These are phyloP conservation scores for Pholiota microspora DNA, from an alignment of 768 basidiomycete species.

Conservation along the genomic window DNA sequence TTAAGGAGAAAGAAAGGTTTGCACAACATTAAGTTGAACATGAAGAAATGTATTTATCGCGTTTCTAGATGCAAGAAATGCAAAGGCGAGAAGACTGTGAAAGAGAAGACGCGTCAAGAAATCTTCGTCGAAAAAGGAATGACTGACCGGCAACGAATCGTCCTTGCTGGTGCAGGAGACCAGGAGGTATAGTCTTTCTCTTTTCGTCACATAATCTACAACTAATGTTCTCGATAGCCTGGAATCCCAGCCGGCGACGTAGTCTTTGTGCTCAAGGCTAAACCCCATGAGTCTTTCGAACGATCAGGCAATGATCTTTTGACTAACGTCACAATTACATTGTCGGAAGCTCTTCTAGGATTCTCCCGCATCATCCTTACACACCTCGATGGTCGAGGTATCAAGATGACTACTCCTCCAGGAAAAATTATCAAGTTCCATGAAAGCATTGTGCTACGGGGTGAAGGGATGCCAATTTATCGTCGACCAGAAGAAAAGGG, in stretches of 20 bases:
- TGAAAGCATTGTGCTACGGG: slow-evolving; percentile 70
- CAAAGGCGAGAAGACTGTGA: slow-evolving; percentile 79
- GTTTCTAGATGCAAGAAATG: slow-evolving; percentile 87
- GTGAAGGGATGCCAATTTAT: slow-evolving; percentile 89
- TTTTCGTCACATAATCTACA: not conserved
- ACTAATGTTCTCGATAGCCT: slow-evolving; percentile 47
- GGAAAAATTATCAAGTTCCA: slow-evolving; percentile 76
- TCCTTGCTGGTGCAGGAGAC: slow-evolving; percentile 90
- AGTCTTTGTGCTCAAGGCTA: slow-evolving; percentile 71
- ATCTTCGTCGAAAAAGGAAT: slow-evolving; percentile 87
- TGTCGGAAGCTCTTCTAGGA: slow-evolving; percentile 94
- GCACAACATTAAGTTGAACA: slow-evolving; percentile 13
- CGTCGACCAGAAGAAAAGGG: slow-evolving; percentile 68
- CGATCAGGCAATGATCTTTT: slow-evolving; percentile 80
- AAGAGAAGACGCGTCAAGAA: slow-evolving; percentile 88
- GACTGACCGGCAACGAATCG: slow-evolving; percentile 78
- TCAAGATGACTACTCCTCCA: slow-evolving; percentile 71
- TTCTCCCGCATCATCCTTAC: slow-evolving; percentile 88
- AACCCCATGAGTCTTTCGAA: slow-evolving; percentile 77
- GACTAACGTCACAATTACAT: slow-evolving; percentile 77
- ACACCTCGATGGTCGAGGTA: slow-evolving; percentile 92
- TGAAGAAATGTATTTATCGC: not conserved
- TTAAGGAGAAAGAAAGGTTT: slow-evolving; percentile 84
- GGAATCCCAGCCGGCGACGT: slow-evolving; percentile 88
- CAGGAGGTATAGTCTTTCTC: slow-evolving; percentile 55